A percentile compares a stretch with the other conserved stretches of the same genome.
Conservation (phyloP, 176 grass and related monocot genomes). For the Puccinellia tenuiflora region DNA sequence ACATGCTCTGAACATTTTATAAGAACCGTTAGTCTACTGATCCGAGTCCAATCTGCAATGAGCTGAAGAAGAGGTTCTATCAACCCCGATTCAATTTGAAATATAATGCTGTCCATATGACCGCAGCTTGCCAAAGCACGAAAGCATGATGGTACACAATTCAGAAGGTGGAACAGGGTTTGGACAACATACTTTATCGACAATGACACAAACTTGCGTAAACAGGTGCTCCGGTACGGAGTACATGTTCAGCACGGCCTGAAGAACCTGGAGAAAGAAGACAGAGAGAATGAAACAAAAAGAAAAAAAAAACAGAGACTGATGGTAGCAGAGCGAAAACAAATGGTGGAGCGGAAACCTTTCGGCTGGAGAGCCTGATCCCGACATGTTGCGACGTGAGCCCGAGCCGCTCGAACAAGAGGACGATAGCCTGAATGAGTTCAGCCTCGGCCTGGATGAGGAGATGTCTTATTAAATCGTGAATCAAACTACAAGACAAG, state of each 20-base stretch:
- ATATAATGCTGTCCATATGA: too few relatives aligned
- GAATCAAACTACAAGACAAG: slow-evolving; percentile 6
- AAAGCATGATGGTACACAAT: too few relatives aligned
- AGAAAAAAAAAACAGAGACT: not conserved
- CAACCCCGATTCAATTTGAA: too few relatives aligned
- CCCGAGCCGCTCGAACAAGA: slow-evolving; percentile 80
- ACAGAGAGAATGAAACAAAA: not conserved
- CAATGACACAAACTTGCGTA: slow-evolving; percentile 77
- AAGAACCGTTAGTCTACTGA: too few relatives aligned
- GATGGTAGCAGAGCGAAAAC: not conserved
- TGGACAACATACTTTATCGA: slow-evolving; percentile 59
- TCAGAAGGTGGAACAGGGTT: too few relatives aligned
- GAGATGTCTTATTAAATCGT: not conserved
- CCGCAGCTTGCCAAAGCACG: too few relatives aligned
- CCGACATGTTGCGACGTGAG: slow-evolving; percentile 78
- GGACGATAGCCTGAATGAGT: slow-evolving; percentile 75
- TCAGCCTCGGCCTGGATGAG: slow-evolving; percentile 59
- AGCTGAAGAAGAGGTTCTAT: too few relatives aligned
- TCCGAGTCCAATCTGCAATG: too few relatives aligned
- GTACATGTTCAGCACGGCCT: slow-evolving; percentile 74
- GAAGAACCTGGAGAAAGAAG: slow-evolving; percentile 64
- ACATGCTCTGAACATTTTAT: too few relatives aligned
- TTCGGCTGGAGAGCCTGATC: slow-evolving; percentile 79
- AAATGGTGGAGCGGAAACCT: slow-evolving; percentile 33
- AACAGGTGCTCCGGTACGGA: slow-evolving; percentile 72